Conservation (phyloP, 2,329 filamentous ascomycete genomes). For the Colletotrichum horii region DNA sequence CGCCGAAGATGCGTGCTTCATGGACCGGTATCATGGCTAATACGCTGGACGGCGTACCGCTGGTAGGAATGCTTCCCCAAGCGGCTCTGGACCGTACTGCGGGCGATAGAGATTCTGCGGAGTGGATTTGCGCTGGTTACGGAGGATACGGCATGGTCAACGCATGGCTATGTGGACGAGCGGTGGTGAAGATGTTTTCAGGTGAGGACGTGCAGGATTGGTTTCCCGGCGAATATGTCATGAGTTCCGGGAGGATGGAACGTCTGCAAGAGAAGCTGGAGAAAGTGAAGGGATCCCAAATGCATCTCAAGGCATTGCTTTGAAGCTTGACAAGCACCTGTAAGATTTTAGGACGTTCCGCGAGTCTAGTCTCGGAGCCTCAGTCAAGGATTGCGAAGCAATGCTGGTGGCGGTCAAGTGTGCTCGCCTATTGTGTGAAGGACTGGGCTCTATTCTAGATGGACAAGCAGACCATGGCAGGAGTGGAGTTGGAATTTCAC, state of each 20-base stretch:
- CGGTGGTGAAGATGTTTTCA: constrained; percentile 58
- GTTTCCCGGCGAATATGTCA: neutral
- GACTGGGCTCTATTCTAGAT: neutral
- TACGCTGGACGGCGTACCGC: neutral
- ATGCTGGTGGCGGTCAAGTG: neutral
- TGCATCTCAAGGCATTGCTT: neutral
- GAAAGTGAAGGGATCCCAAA: neutral
- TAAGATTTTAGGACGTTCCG: rapidly evolving
- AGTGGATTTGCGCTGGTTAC: constrained; percentile 65
- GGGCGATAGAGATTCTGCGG: constrained; percentile 25
- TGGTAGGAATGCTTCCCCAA: neutral
- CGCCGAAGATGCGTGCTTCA: neutral
- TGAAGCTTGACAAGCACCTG: neutral
- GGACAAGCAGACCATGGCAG: neutral
- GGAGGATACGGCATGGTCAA: constrained; percentile 72
- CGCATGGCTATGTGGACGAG: constrained; percentile 63
- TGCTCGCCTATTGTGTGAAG: neutral
- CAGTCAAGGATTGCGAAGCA: neutral
- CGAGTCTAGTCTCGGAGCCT: neutral
- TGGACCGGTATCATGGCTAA: neutral
- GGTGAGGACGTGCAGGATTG: constrained; percentile 28
- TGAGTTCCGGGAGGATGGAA: neutral
- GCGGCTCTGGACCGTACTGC: neutral
- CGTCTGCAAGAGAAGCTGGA: neutral
- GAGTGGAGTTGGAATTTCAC: rapidly evolving